Evolutionary conservation across 192 early-diverging fungal genomes (phyloP), one percentile per base, ranked within the genome.

Genomic region (Diversispora epigaea): DNA sequence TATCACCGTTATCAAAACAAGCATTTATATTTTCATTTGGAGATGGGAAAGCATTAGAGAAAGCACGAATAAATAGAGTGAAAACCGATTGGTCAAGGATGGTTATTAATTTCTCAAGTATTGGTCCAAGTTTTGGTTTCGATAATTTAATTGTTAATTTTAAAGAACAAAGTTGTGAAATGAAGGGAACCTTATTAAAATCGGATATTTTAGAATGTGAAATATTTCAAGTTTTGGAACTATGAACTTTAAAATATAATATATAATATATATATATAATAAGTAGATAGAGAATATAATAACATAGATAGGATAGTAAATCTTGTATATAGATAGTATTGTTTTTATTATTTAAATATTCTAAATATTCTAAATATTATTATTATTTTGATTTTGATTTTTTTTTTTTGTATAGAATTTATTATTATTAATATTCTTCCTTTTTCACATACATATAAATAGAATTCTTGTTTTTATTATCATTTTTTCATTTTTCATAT

Each of bases 111-210:
- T 64, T 32, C 43, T 45, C 39, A 43, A 64, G 41, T 17, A 43
- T 44, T n/a, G 39, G 41, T 17, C n/a, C 43, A n/a, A 19, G n/a
- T 41, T 64, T 64, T 64, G 40, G 40, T 14, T 54, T 17, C n/a
- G 25, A 64, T 64, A 9, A 45, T 64, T 64, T 64, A 64, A 64
- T 43, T n/a, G 44, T 64, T 64, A 64, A 64, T 64, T 64, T 64
- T 64, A 32, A 64, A 39, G 62, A 64, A 14, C 39, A 40, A 64
- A n/a, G 0, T 8, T 32, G 32, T 64, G 41, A 64, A 43, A 44
- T 64, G 40, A 64, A 43, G n/a, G 39, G 39, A 44, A n/a, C 17
- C 43, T 64, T 64, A 17, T 44, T 64, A 4, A 22, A 60, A 60
- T 32, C 21, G 14, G 61, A 63, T 40, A 32, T 63, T 41, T 22